Evolutionary conservation across 345 rosid species (phyloP).

Genomic region (Tarenaya hassleriana): DNA sequence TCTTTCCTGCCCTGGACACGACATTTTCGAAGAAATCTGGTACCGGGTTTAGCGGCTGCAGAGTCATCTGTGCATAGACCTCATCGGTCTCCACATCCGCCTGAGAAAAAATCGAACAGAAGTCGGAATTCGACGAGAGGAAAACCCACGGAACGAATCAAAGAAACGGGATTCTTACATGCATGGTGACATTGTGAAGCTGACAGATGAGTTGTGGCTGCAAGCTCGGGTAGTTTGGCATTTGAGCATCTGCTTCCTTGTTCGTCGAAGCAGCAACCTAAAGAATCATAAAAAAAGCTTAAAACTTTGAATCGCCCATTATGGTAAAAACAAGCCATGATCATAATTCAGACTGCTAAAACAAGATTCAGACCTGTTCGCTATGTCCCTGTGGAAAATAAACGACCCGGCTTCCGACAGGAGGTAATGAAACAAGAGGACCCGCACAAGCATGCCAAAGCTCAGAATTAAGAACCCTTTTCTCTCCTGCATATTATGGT

Average conservation of each 20-base stretch:
- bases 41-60: conserved; percentile 90
- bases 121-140: conserved; percentile 11
- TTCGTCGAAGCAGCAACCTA: conserved; percentile 96
- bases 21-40: conserved; percentile 9
- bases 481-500: conserved; percentile 34
- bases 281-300: no score
- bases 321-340: no score
- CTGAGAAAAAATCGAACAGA: conserved; percentile 37
- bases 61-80: conserved; percentile 97
- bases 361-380: conserved; percentile 94
- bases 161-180: conserved; percentile 45
- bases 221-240: conserved; percentile 89
- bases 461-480: conserved; percentile 84
- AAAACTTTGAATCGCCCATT: no score
- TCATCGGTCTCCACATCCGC: conserved; percentile 97
- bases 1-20: no score
- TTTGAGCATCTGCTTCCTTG: conserved; percentile 87
- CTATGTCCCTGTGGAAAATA: conserved; percentile 99
- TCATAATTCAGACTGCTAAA: no score
- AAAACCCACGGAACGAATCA: neutral
- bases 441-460: conserved; percentile 99
- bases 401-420: conserved; percentile 92
- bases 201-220: conserved; percentile 97
- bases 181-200: conserved; percentile 97
- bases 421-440: conserved; percentile 94